Conservation (phyloP, 805 yeast species). For the Debaryomyces tyrocola region DNA sequence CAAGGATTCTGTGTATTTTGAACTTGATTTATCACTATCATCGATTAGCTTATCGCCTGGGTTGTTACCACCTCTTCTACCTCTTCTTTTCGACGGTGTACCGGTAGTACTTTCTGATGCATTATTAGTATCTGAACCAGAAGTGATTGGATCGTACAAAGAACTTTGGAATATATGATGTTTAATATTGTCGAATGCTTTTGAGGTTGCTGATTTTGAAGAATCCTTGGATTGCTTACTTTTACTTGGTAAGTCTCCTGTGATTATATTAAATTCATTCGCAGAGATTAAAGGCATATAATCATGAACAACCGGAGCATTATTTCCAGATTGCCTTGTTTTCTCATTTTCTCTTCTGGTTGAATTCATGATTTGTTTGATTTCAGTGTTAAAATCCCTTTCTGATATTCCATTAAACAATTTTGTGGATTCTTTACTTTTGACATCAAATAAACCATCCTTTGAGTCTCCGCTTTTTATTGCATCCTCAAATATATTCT, state of each 20-base stretch:
- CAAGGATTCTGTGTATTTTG: conserved; percentile 32
- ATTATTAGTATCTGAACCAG: conserved; percentile 40
- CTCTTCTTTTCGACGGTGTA: conserved; percentile 33
- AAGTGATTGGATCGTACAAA: conserved; percentile 36
- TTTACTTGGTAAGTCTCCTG: conserved; percentile 37
- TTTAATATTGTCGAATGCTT: conserved; percentile 21
- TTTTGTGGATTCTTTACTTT: conserved; percentile 23
- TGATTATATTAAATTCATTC: conserved; percentile 38
- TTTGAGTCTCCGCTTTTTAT: conserved; percentile 12
- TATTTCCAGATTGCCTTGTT: not conserved
- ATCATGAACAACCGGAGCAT: conserved; percentile 28
- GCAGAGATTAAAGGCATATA: conserved; percentile 41
- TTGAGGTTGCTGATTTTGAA: conserved; percentile 9
- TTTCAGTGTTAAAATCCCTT: conserved; percentile 27
- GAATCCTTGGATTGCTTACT: conserved; percentile 15
- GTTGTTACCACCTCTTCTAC: conserved; percentile 32
- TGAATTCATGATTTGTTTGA: conserved; percentile 25
- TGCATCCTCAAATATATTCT: conserved; percentile 22
- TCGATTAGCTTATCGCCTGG: conserved; percentile 4
- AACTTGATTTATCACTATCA: conserved; percentile 11
- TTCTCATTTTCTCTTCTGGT: conserved; percentile 4
- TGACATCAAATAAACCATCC: conserved; percentile 19
- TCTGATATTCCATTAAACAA: conserved; percentile 26
- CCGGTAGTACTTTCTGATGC: conserved; percentile 18
- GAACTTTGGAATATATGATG: conserved; percentile 42